Percentiles rank a stretch among this genome's conserved stretches.
Evolutionary conservation across 805 yeast genomes (phyloP).

Genomic region (Dipodascopsis uninucleata): DNA sequence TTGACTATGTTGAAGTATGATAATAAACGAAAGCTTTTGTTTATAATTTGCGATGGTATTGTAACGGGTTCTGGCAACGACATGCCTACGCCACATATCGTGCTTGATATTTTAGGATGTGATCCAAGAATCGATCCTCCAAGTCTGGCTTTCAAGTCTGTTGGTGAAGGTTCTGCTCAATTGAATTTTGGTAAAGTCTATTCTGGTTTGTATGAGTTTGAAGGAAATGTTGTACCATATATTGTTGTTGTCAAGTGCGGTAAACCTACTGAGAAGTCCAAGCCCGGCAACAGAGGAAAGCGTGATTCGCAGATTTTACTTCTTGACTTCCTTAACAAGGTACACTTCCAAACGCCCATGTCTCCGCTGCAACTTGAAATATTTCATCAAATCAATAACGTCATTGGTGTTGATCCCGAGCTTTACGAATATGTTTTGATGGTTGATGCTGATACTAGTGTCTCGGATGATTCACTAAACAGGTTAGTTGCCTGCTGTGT

Average conservation of each 20-base stretch:
- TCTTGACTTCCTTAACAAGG: conserved; percentile 57
- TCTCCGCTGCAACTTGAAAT: conserved; percentile 54
- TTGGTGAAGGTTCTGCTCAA: conserved; percentile 57
- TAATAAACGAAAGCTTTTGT: conserved; percentile 52
- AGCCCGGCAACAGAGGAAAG: conserved; percentile 63
- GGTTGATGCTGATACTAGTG: conserved; percentile 64
- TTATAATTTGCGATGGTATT: conserved; percentile 59
- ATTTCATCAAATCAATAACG: conserved; percentile 51
- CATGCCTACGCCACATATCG: conserved; percentile 53
- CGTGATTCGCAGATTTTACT: conserved; percentile 59
- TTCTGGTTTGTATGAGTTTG: conserved; percentile 57
- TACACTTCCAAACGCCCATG: conserved; percentile 59
- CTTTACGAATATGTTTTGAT: conserved; percentile 53
- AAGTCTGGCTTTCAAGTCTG: conserved; percentile 53
- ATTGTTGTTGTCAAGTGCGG: conserved; percentile 56
- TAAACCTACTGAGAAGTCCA: conserved; percentile 47
- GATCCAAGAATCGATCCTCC: conserved; percentile 49
- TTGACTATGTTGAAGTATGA: conserved; percentile 54
- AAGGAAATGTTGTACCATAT: conserved; percentile 53
- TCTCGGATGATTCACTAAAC: conserved; percentile 51
- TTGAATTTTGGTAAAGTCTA: conserved; percentile 60
- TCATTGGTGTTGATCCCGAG: conserved; percentile 60
- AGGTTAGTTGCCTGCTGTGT: conserved; percentile 57
- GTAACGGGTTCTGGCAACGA: conserved; percentile 61
- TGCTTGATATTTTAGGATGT: conserved; percentile 45